These are phyloP conservation scores for Endocarpon pusillum DNA, from an alignment of 495 filamentous ascomycete genomes.

Conservation along the genomic window DNA sequence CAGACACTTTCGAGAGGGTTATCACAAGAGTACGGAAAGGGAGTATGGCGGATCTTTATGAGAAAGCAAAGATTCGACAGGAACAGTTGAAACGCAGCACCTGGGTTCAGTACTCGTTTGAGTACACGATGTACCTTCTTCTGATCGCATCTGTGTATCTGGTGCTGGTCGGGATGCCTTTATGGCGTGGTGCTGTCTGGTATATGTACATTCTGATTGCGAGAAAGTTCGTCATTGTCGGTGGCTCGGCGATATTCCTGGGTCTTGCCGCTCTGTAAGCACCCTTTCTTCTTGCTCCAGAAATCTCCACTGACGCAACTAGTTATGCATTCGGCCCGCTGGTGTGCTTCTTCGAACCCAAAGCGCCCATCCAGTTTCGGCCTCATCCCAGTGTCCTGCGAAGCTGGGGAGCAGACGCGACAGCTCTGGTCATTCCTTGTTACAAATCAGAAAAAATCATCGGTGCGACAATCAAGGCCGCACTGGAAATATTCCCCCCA, in stretches of 20 bases:
- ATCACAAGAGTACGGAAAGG: too few relatives aligned
- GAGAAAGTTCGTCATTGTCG: conserved; percentile 20
- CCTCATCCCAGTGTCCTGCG: conserved; percentile 7
- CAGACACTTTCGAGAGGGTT: too few relatives aligned
- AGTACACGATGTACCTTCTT: conserved; percentile 19
- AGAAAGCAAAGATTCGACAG: conserved; percentile 10
- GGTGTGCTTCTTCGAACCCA: conserved; percentile 21
- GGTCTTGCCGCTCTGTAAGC: conserved; percentile 19
- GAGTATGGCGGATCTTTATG: conserved; percentile 10
- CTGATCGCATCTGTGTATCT: conserved; percentile 21
- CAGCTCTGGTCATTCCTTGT: conserved; percentile 30
- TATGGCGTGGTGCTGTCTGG: conserved; percentile 27
- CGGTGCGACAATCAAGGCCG: conserved; percentile 24
- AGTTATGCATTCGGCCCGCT: conserved; percentile 26
- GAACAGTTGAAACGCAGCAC: conserved; percentile 14
- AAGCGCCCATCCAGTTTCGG: too few relatives aligned
- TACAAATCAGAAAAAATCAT: conserved; percentile 28
- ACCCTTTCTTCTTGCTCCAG: conserved; percentile 1
- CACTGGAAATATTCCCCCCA: conserved; percentile 27
- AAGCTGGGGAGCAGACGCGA: conserved; percentile 14
- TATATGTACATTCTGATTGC: conserved; percentile 23
- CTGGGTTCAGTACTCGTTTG: conserved; percentile 20
- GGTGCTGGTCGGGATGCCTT: conserved; percentile 21
- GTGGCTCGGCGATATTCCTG: conserved; percentile 21
- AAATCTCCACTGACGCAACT: neutral